These are phyloP conservation scores for Fusarium duplospermum DNA, from an alignment of 2,329 filamentous ascomycete genomes.

Conservation along the genomic window DNA sequence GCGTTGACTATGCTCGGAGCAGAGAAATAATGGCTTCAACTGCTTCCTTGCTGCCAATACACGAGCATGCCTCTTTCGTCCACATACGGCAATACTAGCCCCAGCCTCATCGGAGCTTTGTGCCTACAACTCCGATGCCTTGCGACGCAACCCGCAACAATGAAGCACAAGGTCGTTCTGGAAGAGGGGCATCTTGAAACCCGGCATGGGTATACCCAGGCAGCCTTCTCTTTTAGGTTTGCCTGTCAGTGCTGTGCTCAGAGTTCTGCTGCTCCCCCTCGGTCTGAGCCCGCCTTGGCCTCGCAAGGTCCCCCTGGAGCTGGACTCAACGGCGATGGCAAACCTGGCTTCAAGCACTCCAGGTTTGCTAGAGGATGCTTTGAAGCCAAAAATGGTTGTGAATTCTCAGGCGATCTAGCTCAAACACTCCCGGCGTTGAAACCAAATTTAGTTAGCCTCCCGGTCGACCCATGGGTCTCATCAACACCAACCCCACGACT, in stretches of 20 bases:
- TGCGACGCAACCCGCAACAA: slow-evolving; percentile 2
- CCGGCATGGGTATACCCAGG: background rate
- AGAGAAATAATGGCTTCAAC: slow-evolving; percentile 25
- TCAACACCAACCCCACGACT: slow-evolving; percentile 20
- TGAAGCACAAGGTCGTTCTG: background rate
- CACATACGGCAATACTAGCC: background rate
- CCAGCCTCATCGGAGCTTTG: slow-evolving; percentile 15
- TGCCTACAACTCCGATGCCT: slow-evolving; percentile 2
- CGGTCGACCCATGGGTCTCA: slow-evolving; percentile 3
- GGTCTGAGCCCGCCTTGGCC: background rate
- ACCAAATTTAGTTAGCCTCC: slow-evolving; percentile 36
- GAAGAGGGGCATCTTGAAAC: slow-evolving; percentile 4
- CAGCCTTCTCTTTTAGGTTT: slow-evolving; percentile 1
- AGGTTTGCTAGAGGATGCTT: slow-evolving; percentile 12
- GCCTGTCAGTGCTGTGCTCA: background rate
- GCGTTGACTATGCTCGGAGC: slow-evolving; percentile 1
- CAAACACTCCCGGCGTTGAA: slow-evolving; percentile 33
- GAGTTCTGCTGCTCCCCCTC: background rate
- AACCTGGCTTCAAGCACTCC: background rate
- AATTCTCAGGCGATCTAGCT: slow-evolving; percentile 13
- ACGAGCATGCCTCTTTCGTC: background rate
- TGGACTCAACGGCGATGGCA: background rate
- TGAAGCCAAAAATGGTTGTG: slow-evolving; percentile 2
- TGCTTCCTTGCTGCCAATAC: slow-evolving; percentile 4
- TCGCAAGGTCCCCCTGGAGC: background rate